A percentile compares a stretch with the other conserved stretches of the same genome.
phyloP scores from a whole-genome alignment of 169 alveolate genomes.

The Sarcocystis neurona region DNA sequence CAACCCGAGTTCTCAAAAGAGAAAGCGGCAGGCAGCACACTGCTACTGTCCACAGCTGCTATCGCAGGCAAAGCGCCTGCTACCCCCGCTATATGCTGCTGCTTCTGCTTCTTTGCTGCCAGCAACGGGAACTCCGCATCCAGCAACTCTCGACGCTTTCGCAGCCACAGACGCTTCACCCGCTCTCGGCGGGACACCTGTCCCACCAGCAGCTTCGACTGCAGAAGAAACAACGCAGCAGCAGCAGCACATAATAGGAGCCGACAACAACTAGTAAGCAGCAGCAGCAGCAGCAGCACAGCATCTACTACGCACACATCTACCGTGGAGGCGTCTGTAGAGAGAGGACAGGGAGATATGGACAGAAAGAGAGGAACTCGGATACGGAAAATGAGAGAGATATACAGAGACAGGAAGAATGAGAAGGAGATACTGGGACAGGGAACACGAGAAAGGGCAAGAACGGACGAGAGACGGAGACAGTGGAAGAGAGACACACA shows the following conservation, averaged over 20 bases:
- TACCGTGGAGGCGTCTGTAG: not conserved
- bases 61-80: not conserved
- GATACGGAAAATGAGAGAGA: not conserved
- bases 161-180: constrained; percentile 69
- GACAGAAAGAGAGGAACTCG: too few species aligned
- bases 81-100: not conserved
- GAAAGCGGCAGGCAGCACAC: not conserved
- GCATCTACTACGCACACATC: not conserved
- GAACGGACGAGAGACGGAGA: too few species aligned
- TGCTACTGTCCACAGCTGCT: not conserved
- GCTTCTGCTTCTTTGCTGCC: constrained; percentile 7
- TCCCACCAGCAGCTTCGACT: constrained; percentile 58
- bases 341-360: too few species aligned
- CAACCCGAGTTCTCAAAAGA: not conserved
- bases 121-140: constrained; percentile 70
- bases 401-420: too few species aligned
- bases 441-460: too few species aligned
- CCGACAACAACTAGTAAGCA: constrained; percentile 8
- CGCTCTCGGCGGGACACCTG: constrained; percentile 67
- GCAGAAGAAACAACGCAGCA: constrained; percentile 11
- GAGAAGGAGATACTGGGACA: too few species aligned
- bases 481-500: too few species aligned
- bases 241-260: constrained; percentile 24
- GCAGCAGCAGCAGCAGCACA: constrained; percentile 15
- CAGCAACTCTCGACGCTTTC: constrained; percentile 74